Base-by-base conservation (phyloP, 2,329 filamentous ascomycete genomes). In the Fusarium sp. region DNA sequence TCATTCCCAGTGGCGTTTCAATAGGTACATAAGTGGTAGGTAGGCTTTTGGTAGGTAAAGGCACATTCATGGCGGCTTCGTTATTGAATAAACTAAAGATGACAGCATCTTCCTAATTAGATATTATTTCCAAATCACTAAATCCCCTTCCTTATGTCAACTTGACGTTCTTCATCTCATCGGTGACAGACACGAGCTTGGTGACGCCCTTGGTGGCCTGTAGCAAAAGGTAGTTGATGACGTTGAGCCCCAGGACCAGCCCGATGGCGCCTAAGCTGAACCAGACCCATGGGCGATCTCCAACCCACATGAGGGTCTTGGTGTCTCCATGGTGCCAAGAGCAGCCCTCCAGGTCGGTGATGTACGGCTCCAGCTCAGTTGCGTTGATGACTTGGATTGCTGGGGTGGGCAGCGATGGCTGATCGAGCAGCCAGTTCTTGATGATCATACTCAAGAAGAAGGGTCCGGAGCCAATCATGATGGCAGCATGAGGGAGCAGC, bases 401-500 rank as follows among this genome's bases (percentile, higher is more conserved):
- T 2, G 73, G 66, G 16, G 75, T 67, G 5, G 80, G 79, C 56
- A 81, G 69, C 2, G 71, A 72, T 13, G 82, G 87, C 50, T 84
- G 84, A 20, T 85, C 83, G 36, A 87, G 86, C 81, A 91, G 90
- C 81, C 93, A 95, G 81, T 94, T 90, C 79, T 93, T 91, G 91
- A 93, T 93, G 69, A 94, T 88, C 45, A 95, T 89, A 65, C 91
- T 94, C 54, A 95, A 83, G 84, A 94, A 95, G 33, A 95, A 85
- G 0, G 93, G 93, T 0, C 93, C 93, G 0, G 94, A 94, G 11
- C 90, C 91, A 56, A 92, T 92, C 94, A 95, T 95, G 77, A 95
- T 92, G 27, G 92, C 94, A 78, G 94, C 92, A 81, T 95, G 95
- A 1, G 85, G 85, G 59, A 18, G 91, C 89, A 70, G 92, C 81